phyloP scores from a whole-genome alignment of 2,329 filamentous ascomycete genomes.

The Monilinia aucupariae region DNA sequence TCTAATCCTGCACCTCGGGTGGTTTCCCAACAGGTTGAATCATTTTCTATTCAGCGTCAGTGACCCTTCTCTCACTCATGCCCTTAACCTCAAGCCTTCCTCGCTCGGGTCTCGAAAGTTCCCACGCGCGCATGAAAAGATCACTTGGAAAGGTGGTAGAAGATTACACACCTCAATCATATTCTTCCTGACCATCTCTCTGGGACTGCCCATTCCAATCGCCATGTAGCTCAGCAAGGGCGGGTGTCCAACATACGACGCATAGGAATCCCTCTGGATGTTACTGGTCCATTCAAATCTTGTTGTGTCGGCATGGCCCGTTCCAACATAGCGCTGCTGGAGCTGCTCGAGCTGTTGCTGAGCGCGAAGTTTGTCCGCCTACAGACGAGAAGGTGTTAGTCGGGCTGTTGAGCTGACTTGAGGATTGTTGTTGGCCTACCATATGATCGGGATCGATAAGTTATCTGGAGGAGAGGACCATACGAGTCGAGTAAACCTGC shows the following conservation, averaged over 20 bases:
- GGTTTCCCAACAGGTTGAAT: constrained; percentile 60
- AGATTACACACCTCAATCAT: constrained; percentile 63
- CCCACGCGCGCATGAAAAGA: not conserved
- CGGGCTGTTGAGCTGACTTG: no score
- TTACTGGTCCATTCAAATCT: constrained; percentile 98
- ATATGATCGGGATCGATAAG: not conserved
- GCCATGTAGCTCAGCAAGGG: constrained; percentile 83
- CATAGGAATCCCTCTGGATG: constrained; percentile 87
- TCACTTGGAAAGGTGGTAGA: not conserved
- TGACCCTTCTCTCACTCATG: no score
- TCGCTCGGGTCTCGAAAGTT: no score
- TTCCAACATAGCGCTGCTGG: constrained; percentile 92
- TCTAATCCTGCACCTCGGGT: constrained; percentile 50
- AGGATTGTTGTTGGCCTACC: no score
- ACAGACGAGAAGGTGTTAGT: not conserved
- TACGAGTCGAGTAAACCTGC: no score
- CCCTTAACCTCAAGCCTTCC: no score
- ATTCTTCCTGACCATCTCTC: constrained; percentile 71
- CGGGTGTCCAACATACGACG: constrained; percentile 84
- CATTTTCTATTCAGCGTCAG: constrained; percentile 52
- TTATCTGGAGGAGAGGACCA: no score
- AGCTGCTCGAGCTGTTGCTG: constrained; percentile 97
- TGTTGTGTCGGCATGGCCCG: constrained; percentile 92
- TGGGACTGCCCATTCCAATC: constrained; percentile 79
- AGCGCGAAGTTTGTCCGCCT: constrained; percentile 96